A percentile compares a stretch with the other conserved stretches of the same genome.
These are phyloP conservation scores for Aureobasidium uvarum DNA, from an alignment of 2,329 filamentous ascomycete species.

Conservation along the genomic window DNA sequence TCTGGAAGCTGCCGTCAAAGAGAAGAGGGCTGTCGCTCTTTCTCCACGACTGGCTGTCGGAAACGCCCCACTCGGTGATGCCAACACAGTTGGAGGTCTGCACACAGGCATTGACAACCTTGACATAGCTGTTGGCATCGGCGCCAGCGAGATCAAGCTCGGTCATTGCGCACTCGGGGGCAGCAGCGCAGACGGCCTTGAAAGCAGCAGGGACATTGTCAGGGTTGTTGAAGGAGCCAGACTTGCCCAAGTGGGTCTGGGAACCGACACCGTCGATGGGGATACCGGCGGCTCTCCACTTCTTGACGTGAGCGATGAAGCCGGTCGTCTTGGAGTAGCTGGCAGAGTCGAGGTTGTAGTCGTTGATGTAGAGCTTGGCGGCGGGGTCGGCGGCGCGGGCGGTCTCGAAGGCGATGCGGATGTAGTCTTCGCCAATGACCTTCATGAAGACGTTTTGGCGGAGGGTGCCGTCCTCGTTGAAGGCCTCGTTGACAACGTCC, in stretches of 20 bases:
- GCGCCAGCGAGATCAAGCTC: constrained; percentile 66
- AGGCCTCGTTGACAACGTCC: constrained; percentile 34
- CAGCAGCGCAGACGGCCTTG: constrained; percentile 51
- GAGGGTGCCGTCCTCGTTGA: constrained; percentile 59
- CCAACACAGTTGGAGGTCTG: constrained; percentile 60
- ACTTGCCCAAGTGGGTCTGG: constrained; percentile 53
- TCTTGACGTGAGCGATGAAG: constrained; percentile 60
- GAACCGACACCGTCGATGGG: constrained; percentile 65
- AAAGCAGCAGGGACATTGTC: constrained; percentile 52
- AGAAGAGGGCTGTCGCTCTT: constrained; percentile 41
- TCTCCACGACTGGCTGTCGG: constrained; percentile 48
- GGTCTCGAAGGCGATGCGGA: constrained; percentile 67
- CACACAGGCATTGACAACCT: constrained; percentile 56
- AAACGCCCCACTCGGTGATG: constrained; percentile 61
- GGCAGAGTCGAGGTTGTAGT: constrained; percentile 62
- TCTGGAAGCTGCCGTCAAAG: constrained; percentile 44
- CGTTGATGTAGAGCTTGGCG: constrained; percentile 74
- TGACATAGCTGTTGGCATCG: constrained; percentile 57
- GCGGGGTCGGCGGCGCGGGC: constrained; percentile 64
- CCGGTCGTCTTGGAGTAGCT: constrained; percentile 57
- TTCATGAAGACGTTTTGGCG: constrained; percentile 63
- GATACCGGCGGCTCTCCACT: constrained; percentile 61
- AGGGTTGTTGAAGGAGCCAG: constrained; percentile 40
- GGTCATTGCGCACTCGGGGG: constrained; percentile 61
- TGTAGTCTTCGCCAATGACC: constrained; percentile 67